Evolutionary conservation across 345 rosid species (phyloP).

Genomic region (Pistacia vera): DNA sequence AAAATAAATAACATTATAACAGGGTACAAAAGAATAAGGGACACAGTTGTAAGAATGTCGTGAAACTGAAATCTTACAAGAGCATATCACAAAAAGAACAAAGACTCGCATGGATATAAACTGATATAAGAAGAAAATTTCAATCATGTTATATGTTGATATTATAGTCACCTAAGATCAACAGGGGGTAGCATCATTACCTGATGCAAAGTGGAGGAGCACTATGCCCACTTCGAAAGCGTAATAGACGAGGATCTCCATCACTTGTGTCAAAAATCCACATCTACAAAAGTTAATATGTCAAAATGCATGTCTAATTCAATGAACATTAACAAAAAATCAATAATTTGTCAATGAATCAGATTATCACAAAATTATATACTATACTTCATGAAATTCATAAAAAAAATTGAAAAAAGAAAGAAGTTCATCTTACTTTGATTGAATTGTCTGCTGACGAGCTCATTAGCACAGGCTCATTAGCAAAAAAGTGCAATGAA

Average conservation of each 20-base stretch:
- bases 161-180: neutral
- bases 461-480: constrained; percentile 97
- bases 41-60: neutral
- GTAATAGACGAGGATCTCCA: constrained; percentile 92
- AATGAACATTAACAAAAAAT: neutral
- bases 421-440: constrained; percentile 52
- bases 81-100: neutral
- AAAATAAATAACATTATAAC: neutral
- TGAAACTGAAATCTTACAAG: neutral
- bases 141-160: neutral
- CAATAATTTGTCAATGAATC: neutral
- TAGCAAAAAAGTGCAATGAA: constrained; percentile 86
- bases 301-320: neutral
- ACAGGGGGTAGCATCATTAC: constrained; percentile 31
- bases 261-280: constrained; percentile 98
- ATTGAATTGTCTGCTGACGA: constrained; percentile 93
- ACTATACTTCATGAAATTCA: neutral
- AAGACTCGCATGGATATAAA: neutral
- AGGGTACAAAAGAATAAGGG: neutral
- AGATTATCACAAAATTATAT: neutral
- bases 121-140: neutral
- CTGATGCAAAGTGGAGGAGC: constrained; percentile 98
- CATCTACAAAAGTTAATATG: constrained; percentile 48
- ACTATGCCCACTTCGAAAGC: constrained; percentile 97
- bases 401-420: neutral